Conservation (phyloP, 495 filamentous ascomycete genomes). For the Parathielavia hyrcaniae region DNA sequence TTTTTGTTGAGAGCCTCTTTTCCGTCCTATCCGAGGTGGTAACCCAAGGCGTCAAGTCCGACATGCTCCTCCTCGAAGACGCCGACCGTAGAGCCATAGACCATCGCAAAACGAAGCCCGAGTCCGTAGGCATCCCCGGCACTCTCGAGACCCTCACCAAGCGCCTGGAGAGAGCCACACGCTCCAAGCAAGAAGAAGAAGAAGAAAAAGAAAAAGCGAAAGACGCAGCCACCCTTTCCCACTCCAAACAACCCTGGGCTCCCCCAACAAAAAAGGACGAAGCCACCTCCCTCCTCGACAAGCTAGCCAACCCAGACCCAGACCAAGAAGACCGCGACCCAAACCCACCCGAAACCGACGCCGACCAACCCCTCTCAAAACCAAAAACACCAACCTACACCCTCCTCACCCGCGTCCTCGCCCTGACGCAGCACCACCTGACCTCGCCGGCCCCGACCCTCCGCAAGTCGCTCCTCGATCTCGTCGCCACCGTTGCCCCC, state of each 20-base stretch:
- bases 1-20: conserved; percentile 80
- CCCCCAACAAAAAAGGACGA: conserved; percentile 39
- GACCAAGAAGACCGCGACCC: conserved; percentile 9
- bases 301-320: conserved; percentile 14
- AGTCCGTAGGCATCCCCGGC: conserved; percentile 11
- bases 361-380: conserved; percentile 33
- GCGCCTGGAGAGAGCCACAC: conserved; percentile 18
- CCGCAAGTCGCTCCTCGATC: conserved; percentile 65
- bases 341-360: conserved; percentile 35
- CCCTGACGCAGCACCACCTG: conserved; percentile 75
- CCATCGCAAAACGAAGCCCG: conserved; percentile 31
- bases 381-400: conserved; percentile 46
- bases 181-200: conserved; percentile 30
- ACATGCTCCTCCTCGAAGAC: conserved; percentile 47
- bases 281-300: conserved; percentile 41
- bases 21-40: conserved; percentile 73
- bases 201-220: conserved; percentile 31
- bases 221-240: conserved; percentile 19
- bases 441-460: conserved; percentile 73
- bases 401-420: conserved; percentile 61
- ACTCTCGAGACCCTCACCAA: conserved; percentile 23
- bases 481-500: conserved; percentile 62
- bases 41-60: conserved; percentile 66
- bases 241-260: conserved; percentile 30
- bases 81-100: conserved; percentile 26